A percentile compares a stretch with the other conserved stretches of the same genome.
These are phyloP conservation scores for Dalechampia spathulata DNA, from an alignment of 441 rosid species.

Conservation along the genomic window DNA sequence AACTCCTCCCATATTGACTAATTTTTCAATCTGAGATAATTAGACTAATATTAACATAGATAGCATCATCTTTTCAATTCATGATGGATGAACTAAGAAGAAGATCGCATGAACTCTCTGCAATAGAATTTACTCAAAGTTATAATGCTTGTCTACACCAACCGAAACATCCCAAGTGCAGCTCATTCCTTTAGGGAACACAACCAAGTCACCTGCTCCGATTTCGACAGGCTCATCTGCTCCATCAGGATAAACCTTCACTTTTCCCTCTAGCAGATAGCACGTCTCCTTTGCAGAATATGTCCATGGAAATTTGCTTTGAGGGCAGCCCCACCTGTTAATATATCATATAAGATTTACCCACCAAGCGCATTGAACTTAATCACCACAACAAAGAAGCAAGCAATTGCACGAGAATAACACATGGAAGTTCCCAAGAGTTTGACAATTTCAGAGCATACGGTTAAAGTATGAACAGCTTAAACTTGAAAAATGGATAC, in stretches of 20 bases:
- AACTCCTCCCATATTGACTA: too few relatives aligned
- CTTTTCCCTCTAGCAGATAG: slow-evolving; percentile 63
- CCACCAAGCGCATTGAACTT: too few relatives aligned
- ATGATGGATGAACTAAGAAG: too few relatives aligned
- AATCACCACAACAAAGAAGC: too few relatives aligned
- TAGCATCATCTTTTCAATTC: too few relatives aligned
- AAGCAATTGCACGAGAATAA: too few relatives aligned
- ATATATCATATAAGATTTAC: too few relatives aligned
- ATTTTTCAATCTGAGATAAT: too few relatives aligned
- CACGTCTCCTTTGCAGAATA: slow-evolving; percentile 64
- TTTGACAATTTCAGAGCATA: background rate
- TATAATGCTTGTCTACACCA: slow-evolving; percentile 76
- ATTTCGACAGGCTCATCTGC: slow-evolving; percentile 57
- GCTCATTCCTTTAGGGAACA: slow-evolving; percentile 81
- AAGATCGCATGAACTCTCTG: too few relatives aligned
- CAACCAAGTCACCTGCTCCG: slow-evolving; percentile 70
- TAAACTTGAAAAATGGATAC: too few relatives aligned
- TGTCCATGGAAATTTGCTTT: slow-evolving; percentile 90
- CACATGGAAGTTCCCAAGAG: background rate
- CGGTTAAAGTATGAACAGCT: background rate
- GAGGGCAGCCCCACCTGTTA: slow-evolving; percentile 88
- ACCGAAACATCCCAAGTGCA: slow-evolving; percentile 86
- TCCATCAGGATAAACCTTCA: slow-evolving; percentile 66
- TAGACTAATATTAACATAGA: too few relatives aligned
- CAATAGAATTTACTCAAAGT: slow-evolving; percentile 56